Evolutionary conservation across 371 early-diverging fungal genomes (phyloP), one percentile per base, ranked within the genome.

Genomic region (Mucor racemosus): DNA sequence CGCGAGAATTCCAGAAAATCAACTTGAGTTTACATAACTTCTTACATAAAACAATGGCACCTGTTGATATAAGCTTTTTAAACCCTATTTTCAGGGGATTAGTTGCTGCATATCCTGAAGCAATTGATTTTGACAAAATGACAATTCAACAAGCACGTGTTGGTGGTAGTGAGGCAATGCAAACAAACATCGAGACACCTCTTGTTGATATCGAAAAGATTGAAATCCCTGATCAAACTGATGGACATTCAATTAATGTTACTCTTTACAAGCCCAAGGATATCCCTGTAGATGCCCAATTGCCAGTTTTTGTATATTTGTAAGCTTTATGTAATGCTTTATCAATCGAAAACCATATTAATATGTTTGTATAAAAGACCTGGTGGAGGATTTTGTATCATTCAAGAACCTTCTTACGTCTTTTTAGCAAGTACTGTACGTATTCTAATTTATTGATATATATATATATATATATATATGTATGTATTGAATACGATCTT

Each of bases 381-480:
- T 40, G 62, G 62, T 40, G 62, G 62, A 17, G 62, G 54, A 31
- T 53, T 54, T 8, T 54, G 54, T 36, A 31, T 35, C 7, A 54
- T 54, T 54, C 15, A 48, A 17, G 50, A 48, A 19, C 10, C 48
- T 2, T 42, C 14, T n/a, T 42, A 42, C 15, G 15, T 42, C 11
- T 42, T 48, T 19, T 21, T 48, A 19, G 3, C 34, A 13, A 48
- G 48, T 17, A 48, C 53, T 53, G 54, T 26, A 58, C 6, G 19
- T 26, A 41, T 11, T 5, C 1, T 26, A 26, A 26, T 26, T 26
- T 26, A 26, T 26, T 26, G 3, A 3, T 26, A 3, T 26, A 26
- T 26, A n/a, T n/a, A n/a, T n/a, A n/a, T n/a, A n/a, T n/a, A n/a
- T n/a, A n/a, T n/a, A n/a, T n/a, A n/a, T n/a, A n/a, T n/a, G n/a